phyloP scores from a whole-genome alignment of 2,329 filamentous ascomycete genomes.

The Fusarium pseudograminearum region DNA sequence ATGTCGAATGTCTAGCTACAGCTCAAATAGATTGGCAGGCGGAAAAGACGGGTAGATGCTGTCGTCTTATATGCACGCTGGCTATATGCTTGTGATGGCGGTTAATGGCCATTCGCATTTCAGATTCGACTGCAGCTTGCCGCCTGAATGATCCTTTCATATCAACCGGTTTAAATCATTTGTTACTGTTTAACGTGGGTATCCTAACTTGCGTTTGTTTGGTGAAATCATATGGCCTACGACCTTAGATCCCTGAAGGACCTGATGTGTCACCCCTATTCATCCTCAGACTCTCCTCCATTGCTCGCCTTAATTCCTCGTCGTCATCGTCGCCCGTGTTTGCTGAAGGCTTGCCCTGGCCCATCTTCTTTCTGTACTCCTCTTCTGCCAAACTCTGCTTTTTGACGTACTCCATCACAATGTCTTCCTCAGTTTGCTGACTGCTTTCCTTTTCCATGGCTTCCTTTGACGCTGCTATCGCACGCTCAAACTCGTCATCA shows the following conservation, averaged over 20 bases:
- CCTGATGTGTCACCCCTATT: slow-evolving; percentile 49
- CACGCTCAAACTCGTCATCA: slow-evolving; percentile 53
- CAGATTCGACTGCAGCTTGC: not conserved
- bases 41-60: not conserved
- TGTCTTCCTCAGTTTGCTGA: slow-evolving; percentile 72
- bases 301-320: slow-evolving; percentile 66
- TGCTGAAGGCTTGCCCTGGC: slow-evolving; percentile 53
- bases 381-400: slow-evolving; percentile 80
- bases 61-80: not conserved
- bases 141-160: not conserved
- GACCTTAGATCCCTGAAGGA: slow-evolving; percentile 39
- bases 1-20: not conserved
- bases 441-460: slow-evolving; percentile 56
- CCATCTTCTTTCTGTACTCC: slow-evolving; percentile 56
- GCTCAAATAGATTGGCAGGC: not conserved
- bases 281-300: slow-evolving; percentile 67
- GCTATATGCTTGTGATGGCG: not conserved
- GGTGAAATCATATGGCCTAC: not conserved
- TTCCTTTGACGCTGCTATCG: slow-evolving; percentile 56
- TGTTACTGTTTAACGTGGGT: slow-evolving; percentile 15
- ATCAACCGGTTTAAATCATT: not conserved
- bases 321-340: slow-evolving; percentile 57
- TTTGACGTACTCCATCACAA: slow-evolving; percentile 80
- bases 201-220: slow-evolving; percentile 23
- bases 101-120: not conserved